phyloP scores from a whole-genome alignment of 2,329 filamentous ascomycete species.

The Cyphellophora europaea region DNA sequence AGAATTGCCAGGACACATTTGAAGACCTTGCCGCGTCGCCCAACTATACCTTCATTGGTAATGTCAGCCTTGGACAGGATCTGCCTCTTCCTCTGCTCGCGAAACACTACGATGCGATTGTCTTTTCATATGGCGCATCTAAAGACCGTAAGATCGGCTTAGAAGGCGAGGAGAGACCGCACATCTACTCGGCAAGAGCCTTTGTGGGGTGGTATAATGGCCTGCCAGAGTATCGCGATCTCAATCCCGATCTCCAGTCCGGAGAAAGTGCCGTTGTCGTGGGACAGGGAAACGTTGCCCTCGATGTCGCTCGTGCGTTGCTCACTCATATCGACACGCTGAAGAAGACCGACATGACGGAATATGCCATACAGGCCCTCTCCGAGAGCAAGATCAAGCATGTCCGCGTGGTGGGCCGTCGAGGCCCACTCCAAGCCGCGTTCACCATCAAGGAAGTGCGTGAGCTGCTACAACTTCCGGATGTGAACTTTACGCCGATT shows the following conservation, averaged over 20 bases:
- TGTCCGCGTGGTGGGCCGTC: constrained; percentile 78
- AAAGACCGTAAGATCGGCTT: constrained; percentile 71
- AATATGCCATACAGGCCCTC: constrained; percentile 67
- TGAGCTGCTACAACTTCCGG: constrained; percentile 70
- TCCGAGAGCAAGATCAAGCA: constrained; percentile 64
- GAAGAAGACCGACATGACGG: constrained; percentile 77
- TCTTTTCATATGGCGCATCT: constrained; percentile 88
- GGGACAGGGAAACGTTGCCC: constrained; percentile 90
- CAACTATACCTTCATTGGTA: constrained; percentile 84
- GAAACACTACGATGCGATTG: constrained; percentile 80
- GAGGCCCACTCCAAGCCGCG: constrained; percentile 83
- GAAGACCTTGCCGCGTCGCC: constrained; percentile 74
- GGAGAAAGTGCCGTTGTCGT: constrained; percentile 81
- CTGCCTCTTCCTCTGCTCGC: constrained; percentile 61
- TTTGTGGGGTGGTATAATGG: constrained; percentile 99
- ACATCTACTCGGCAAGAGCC: constrained; percentile 67
- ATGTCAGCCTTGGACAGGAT: constrained; percentile 64
- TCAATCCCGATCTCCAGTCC: constrained; percentile 63
- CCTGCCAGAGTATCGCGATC: constrained; percentile 65
- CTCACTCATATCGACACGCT: constrained; percentile 66
- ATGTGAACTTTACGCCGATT: constrained; percentile 62
- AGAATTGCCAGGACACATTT: constrained; percentile 96
- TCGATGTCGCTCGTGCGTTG: constrained; percentile 85
- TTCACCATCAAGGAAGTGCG: constrained; percentile 94
- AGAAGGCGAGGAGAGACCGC: constrained; percentile 63